Evolutionary conservation across 2,329 filamentous ascomycete genomes (phyloP).

Genomic region (Cordyceps pruinosa): DNA sequence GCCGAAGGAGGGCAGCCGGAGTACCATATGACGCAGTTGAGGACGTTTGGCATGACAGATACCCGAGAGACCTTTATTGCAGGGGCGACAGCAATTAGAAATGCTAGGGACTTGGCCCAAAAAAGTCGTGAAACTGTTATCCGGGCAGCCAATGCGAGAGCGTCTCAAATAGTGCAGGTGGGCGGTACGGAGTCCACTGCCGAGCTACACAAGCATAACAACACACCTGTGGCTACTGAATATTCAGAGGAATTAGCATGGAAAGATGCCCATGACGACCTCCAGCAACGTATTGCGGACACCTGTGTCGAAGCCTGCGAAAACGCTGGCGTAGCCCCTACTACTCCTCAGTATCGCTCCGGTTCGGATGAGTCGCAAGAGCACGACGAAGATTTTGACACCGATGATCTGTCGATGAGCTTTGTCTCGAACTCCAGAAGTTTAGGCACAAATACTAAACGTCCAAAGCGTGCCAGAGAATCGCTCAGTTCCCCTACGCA

Average conservation of each 20-base stretch:
- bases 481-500: slow-evolving; percentile 1
- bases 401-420: neutral
- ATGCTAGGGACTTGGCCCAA: slow-evolving; percentile 32
- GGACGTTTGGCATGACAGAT: slow-evolving; percentile 22
- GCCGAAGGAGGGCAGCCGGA: slow-evolving; percentile 24
- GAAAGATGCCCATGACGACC: neutral
- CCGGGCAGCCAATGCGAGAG: neutral
- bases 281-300: neutral
- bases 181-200: neutral
- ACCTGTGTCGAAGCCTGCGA: neutral
- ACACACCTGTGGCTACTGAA: too few relatives aligned
- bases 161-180: neutral
- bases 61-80: slow-evolving; percentile 24
- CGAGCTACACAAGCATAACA: too few relatives aligned
- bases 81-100: slow-evolving; percentile 32
- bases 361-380: neutral
- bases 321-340: neutral
- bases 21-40: slow-evolving; percentile 35
- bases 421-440: neutral
- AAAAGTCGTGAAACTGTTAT: slow-evolving; percentile 31
- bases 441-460: neutral
- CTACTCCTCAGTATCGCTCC: neutral
- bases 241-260: neutral
- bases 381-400: neutral
- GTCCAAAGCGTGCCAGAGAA: neutral